Base-by-base conservation (phyloP, 106 monocot species). In the Narthecium ossifragum region DNA sequence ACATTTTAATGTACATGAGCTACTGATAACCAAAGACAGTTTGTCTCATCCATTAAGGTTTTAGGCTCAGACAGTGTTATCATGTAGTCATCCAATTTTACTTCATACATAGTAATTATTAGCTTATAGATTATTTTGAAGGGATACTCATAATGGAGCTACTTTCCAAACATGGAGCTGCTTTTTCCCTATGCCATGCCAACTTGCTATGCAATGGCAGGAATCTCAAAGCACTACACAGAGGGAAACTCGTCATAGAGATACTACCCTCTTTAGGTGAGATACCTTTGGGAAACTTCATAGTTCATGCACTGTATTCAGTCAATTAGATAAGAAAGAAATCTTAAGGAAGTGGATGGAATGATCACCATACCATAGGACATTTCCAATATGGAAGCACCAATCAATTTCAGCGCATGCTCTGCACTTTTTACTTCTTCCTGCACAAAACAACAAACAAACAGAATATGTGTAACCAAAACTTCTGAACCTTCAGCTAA, bases 391-490 rank as follows among this genome's bases (percentile, higher is more conserved):
- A 85, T 40, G 31, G 88, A 85, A 45, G 74, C 93, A 47, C 93
- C 93, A 80, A 93, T 61, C 70, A 82, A 66, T 3, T 32, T 59
- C 26, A 93, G 56, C 46, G 93, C 84, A 22, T 82, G 85, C 45
- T 74, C 65, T 67, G 88, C 85, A 68, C 28, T 76, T 69, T 38
- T 70, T 23, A 82, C 61, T 77, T 93, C 88, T 62, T 85, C 88
- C 93, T 93, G 65, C 30, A n/a, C 26, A 76, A 64, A 64, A 49
- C 22, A 53, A 15, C 34, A 73, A 20, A 22, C 25, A 61, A 64
- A 37, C 26, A 30, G 34, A n/a, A n/a, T n/a, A n/a, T n/a, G n/a
- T n/a, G 27, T 26, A 27, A 55, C 10, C 28, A 29, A 25, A 1
- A 55, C 28, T 55, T 2, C 27, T 49, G 22, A 21, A 5, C 15